Percentiles rank a stretch among this genome's conserved stretches.
phyloP scores from a whole-genome alignment of 306 rosid genomes.

The Pyrus bretschneideri region DNA sequence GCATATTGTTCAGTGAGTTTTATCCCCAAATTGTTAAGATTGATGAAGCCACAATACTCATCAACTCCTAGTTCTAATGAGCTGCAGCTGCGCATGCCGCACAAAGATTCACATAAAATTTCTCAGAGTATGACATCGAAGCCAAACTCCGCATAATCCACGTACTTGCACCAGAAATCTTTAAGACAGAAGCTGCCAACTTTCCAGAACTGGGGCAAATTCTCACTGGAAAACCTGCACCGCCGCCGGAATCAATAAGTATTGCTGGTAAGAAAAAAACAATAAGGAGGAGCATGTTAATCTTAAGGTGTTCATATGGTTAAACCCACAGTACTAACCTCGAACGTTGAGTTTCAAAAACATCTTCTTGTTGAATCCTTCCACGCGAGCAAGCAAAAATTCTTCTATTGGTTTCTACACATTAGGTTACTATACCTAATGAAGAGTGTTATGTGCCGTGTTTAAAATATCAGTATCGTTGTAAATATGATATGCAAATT shows the following conservation, averaged over 20 bases:
- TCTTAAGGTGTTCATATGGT: no score
- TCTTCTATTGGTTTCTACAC: no score
- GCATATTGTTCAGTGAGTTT: no score
- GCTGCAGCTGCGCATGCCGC: conserved; percentile 2
- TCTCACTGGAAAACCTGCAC: conserved; percentile 64
- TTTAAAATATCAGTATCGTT: no score
- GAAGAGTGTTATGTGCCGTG: no score
- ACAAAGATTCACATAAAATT: conserved; percentile 46
- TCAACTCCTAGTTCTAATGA: background rate
- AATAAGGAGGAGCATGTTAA: no score
- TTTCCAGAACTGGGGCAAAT: conserved; percentile 75
- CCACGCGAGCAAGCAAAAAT: no score
- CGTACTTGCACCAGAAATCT: conserved; percentile 79
- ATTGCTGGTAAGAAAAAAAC: background rate
- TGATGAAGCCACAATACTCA: background rate
- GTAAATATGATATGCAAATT: no score
- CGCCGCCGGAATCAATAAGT: background rate
- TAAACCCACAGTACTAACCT: no score
- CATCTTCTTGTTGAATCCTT: no score
- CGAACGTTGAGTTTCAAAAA: no score
- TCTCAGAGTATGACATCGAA: conserved; percentile 33
- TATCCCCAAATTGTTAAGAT: background rate
- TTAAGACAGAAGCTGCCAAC: conserved; percentile 71
- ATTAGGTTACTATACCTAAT: no score
- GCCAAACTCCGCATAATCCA: conserved; percentile 83